These are phyloP conservation scores for Ehretia macrophylla DNA, from an alignment of 257 asterid genomes.

Conservation along the genomic window DNA sequence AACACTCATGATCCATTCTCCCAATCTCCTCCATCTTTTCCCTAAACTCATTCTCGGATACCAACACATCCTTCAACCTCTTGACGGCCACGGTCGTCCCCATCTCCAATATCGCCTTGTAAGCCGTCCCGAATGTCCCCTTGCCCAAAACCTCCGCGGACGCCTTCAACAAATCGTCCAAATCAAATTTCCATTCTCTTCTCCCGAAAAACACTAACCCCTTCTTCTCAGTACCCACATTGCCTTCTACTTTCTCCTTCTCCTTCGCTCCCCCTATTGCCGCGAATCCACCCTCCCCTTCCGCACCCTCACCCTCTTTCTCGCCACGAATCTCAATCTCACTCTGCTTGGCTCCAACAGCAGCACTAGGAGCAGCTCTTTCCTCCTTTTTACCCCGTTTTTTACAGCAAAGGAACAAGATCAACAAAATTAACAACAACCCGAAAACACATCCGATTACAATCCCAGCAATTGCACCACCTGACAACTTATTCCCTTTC, in stretches of 20 bases:
- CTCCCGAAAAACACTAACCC: constrained; percentile 55
- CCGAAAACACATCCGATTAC: constrained; percentile 60
- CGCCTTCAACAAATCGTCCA: constrained; percentile 87
- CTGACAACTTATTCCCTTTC: constrained; percentile 41
- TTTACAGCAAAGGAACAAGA: constrained; percentile 47
- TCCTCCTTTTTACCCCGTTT: constrained; percentile 25
- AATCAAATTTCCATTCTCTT: constrained; percentile 40
- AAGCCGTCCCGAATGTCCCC: constrained; percentile 90
- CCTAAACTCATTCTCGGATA: constrained; percentile 70
- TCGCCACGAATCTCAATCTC: constrained; percentile 42
- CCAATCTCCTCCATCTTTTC: constrained; percentile 84
- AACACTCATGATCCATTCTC: constrained; percentile 52
- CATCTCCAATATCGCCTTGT: constrained; percentile 69
- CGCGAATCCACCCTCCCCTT: constrained; percentile 27
- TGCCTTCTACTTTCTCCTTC: constrained; percentile 33
- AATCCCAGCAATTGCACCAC: constrained; percentile 87
- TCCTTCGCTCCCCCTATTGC: constrained; percentile 44
- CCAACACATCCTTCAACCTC: constrained; percentile 67
- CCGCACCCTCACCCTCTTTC: constrained; percentile 25
- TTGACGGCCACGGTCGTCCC: constrained; percentile 78
- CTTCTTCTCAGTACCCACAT: constrained; percentile 37
- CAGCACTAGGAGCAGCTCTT: constrained; percentile 24
- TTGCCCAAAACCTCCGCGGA: constrained; percentile 97
- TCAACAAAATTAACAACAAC: constrained; percentile 39
- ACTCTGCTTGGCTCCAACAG: constrained; percentile 28